These are phyloP conservation scores for Botrytis pseudocinerea DNA, from an alignment of 2,329 filamentous ascomycete genomes.

Conservation along the genomic window DNA sequence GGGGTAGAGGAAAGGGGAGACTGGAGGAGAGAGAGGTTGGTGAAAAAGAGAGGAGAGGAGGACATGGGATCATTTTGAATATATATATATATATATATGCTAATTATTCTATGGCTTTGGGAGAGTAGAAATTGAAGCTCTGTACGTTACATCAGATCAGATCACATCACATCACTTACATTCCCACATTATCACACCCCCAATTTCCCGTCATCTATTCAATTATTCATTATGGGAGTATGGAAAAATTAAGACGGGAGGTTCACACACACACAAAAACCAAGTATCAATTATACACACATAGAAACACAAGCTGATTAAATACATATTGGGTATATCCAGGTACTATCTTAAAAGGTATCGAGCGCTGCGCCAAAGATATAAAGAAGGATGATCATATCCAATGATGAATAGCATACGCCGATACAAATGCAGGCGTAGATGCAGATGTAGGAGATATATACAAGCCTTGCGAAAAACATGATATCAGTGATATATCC, in stretches of 20 bases:
- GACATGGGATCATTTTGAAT: background rate
- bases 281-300: background rate
- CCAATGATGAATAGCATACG: slow-evolving; percentile 4
- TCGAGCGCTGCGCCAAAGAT: slow-evolving; percentile 78
- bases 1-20: too few species aligned
- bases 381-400: slow-evolving; percentile 45
- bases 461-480: background rate
- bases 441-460: background rate
- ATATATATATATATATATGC: slow-evolving; percentile 3
- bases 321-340: slow-evolving; percentile 33
- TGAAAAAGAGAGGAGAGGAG: too few species aligned
- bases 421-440: background rate
- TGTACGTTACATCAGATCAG: slow-evolving; percentile 60
- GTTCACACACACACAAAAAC: background rate
- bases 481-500: background rate
- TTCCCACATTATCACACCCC: background rate
- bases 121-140: slow-evolving; percentile 77
- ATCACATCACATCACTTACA: background rate
- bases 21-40: background rate
- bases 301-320: slow-evolving; percentile 10
- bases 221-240: background rate
- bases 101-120: slow-evolving; percentile 1
- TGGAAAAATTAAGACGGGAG: background rate
- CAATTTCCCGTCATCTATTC: background rate
- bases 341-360: slow-evolving; percentile 94